phyloP scores from a whole-genome alignment of 176 grass and related monocot genomes.

The Luzula sylvatica region DNA sequence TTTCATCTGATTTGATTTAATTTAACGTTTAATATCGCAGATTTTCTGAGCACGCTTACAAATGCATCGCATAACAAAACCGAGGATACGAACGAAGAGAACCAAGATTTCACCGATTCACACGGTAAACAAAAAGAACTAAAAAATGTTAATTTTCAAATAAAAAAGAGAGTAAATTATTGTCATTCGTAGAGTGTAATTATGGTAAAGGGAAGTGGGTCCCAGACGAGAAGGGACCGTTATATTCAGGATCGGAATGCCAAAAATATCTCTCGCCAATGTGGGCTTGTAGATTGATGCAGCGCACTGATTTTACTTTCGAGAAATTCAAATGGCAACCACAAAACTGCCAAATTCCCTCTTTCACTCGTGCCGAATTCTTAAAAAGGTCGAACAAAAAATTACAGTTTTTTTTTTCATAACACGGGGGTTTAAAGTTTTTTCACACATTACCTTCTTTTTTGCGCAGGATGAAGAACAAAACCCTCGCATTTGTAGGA shows the following conservation, averaged over 20 bases:
- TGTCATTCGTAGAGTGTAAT: slow-evolving; percentile 54
- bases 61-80: neutral
- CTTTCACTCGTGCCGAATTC: slow-evolving; percentile 56
- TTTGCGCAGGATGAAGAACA: slow-evolving; percentile 61
- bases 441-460: too few species aligned
- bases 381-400: slow-evolving; percentile 55
- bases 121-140: too few species aligned
- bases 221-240: slow-evolving; percentile 42
- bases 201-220: slow-evolving; percentile 93
- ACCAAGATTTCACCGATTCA: too few species aligned
- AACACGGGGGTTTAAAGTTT: too few species aligned
- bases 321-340: slow-evolving; percentile 82
- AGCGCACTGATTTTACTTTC: slow-evolving; percentile 54
- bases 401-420: too few species aligned
- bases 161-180: neutral
- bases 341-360: slow-evolving; percentile 62
- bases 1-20: neutral
- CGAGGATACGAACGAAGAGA: neutral
- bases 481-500: slow-evolving; percentile 85
- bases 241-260: slow-evolving; percentile 82
- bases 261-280: slow-evolving; percentile 78
- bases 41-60: slow-evolving; percentile 5
- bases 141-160: too few species aligned
- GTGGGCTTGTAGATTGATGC: slow-evolving; percentile 96
- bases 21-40: neutral